phyloP scores from a whole-genome alignment of 768 basidiomycete genomes.

The Mrakia blollopis region DNA sequence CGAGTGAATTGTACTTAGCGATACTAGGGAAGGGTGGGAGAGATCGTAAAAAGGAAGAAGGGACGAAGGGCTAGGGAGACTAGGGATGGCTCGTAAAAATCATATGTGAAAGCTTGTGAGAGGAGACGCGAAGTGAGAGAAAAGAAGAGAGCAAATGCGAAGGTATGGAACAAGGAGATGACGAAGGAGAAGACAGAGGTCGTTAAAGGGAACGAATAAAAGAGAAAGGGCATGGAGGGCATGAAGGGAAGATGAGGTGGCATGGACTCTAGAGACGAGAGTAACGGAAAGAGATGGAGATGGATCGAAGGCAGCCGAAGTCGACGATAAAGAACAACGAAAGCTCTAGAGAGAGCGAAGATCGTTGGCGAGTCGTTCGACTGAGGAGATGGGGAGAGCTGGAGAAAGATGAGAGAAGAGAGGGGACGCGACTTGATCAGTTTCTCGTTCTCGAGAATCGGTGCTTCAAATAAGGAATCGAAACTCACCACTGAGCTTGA shows the following conservation, averaged over 20 bases:
- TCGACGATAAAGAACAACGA: background rate
- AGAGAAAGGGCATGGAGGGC: background rate
- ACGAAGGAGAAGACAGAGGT: background rate
- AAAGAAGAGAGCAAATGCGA: background rate
- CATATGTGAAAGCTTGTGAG: background rate
- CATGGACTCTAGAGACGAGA: background rate
- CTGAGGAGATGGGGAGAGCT: background rate
- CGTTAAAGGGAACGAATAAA: background rate
- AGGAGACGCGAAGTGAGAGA: background rate
- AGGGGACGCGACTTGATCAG: background rate
- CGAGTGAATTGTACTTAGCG: no score
- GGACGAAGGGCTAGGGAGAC: no score
- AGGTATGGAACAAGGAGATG: background rate
- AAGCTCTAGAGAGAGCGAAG: background rate
- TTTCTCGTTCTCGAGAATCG: no score
- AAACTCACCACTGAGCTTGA: conserved; percentile 10
- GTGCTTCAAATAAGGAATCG: background rate
- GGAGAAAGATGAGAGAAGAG: no score
- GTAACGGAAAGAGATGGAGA: background rate
- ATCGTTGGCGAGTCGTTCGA: background rate
- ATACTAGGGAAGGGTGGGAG: no score
- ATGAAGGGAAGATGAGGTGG: background rate
- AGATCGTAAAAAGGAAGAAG: no score
- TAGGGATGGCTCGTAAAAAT: background rate
- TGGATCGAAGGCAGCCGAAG: background rate